These are phyloP conservation scores for Lachnellula cervina DNA, from an alignment of 2,329 filamentous ascomycete genomes.

Conservation along the genomic window DNA sequence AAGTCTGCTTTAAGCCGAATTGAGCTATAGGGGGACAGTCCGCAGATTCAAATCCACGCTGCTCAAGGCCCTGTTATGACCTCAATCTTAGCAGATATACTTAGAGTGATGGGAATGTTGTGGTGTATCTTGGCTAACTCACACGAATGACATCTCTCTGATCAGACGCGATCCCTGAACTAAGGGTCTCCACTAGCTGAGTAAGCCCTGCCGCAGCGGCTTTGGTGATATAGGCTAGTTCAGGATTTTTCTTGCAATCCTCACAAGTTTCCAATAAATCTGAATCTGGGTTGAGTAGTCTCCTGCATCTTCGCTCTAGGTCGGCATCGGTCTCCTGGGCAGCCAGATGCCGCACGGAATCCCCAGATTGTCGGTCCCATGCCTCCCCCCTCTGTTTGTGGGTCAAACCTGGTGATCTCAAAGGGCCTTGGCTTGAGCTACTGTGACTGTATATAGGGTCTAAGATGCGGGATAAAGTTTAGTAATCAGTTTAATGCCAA, in stretches of 20 bases:
- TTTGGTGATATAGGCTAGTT: conserved; percentile 20
- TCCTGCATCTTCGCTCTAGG: conserved; percentile 24
- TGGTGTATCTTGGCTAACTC: conserved; percentile 19
- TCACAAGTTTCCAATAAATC: conserved; percentile 18
- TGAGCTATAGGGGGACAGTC: conserved; percentile 26
- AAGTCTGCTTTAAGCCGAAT: conserved; percentile 25
- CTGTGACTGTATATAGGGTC: conserved; percentile 14
- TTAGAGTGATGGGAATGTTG: background rate
- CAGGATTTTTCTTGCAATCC: conserved; percentile 21
- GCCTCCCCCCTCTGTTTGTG: conserved; percentile 4
- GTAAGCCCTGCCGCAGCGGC: conserved; percentile 26
- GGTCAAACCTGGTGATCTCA: background rate
- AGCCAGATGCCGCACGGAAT: conserved; percentile 2
- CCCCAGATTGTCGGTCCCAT: conserved; percentile 11
- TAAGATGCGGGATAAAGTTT: conserved; percentile 10
- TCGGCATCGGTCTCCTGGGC: conserved; percentile 13
- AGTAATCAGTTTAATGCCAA: conserved; percentile 8
- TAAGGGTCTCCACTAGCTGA: conserved; percentile 27
- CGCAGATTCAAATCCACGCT: conserved; percentile 11
- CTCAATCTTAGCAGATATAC: conserved; percentile 3
- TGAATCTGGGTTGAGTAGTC: conserved; percentile 15
- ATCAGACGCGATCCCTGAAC: conserved; percentile 24
- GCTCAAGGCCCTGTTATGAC: conserved; percentile 12
- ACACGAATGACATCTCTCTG: conserved; percentile 24
- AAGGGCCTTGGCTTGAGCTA: conserved; percentile 8